Evolutionary conservation across 441 rosid genomes (phyloP).

Genomic region (Pelargonium myrrhifolium): DNA sequence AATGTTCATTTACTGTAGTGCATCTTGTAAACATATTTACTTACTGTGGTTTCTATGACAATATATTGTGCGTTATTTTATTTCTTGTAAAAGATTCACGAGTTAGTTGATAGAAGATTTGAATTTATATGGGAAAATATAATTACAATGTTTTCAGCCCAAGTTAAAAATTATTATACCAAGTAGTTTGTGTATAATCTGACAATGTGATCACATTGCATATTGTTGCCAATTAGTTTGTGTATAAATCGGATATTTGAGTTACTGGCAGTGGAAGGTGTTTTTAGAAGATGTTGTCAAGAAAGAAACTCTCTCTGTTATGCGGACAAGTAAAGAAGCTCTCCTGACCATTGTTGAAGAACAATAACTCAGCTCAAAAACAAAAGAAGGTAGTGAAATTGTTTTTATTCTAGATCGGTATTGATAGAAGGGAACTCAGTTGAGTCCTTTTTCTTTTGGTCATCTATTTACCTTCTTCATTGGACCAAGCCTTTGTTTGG

Average conservation of each 20-base stretch:
- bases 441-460: constrained; percentile 6
- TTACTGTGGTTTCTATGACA: not conserved
- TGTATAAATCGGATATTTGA: no score
- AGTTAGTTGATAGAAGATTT: not conserved
- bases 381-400: not conserved
- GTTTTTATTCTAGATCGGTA: not conserved
- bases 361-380: constrained; percentile 19
- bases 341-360: constrained; percentile 90
- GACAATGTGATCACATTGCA: no score
- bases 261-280: constrained; percentile 96
- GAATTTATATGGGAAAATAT: not conserved
- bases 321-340: constrained; percentile 97
- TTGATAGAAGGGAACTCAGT: constrained; percentile 12
- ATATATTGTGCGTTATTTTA: not conserved
- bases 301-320: constrained; percentile 90
- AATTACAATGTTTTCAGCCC: not conserved
- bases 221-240: no score
- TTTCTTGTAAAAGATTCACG: not conserved
- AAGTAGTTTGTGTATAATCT: not conserved
- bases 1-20: not conserved
- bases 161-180: not conserved
- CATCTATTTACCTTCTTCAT: not conserved
- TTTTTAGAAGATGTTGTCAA: constrained; percentile 93
- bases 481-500: no score
- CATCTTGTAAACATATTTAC: not conserved